Conservation (phyloP, 352 stramenopile species). For the Achlya hypogyna region DNA sequence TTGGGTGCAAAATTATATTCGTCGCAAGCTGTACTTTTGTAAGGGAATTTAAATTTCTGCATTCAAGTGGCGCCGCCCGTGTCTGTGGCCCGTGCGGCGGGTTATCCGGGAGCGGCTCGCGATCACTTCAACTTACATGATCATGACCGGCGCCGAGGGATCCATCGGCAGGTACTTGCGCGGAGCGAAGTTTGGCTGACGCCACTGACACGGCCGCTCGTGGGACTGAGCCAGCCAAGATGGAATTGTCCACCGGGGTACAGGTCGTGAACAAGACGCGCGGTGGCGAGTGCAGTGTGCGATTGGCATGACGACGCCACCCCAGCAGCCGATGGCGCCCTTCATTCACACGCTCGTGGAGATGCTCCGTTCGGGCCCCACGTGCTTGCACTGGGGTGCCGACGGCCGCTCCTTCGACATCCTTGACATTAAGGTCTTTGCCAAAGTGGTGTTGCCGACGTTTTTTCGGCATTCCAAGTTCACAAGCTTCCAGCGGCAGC, state of each 20-base stretch:
- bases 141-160: too few relatives aligned
- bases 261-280: background rate
- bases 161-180: too few relatives aligned
- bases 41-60: too few relatives aligned
- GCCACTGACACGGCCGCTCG: too few relatives aligned
- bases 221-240: background rate
- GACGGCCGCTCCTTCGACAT: conserved; percentile 22
- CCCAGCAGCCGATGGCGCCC: background rate
- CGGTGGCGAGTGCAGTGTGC: background rate
- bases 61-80: too few relatives aligned
- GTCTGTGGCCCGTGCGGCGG: background rate
- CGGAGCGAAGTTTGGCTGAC: too few relatives aligned
- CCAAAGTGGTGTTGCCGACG: conserved; percentile 37
- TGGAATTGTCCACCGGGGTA: background rate
- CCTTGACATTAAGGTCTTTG: conserved; percentile 24
- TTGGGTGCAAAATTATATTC: too few relatives aligned
- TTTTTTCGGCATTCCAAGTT: conserved; percentile 66
- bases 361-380: conserved; percentile 7
- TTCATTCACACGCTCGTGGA: conserved; percentile 21
- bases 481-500: conserved; percentile 48
- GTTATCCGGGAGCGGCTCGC: background rate
- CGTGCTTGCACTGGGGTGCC: conserved; percentile 2
- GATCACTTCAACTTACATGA: background rate
- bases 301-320: background rate
- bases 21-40: background rate